phyloP scores from a whole-genome alignment of 2,329 filamentous ascomycete genomes.

The Verticillium dahliae region DNA sequence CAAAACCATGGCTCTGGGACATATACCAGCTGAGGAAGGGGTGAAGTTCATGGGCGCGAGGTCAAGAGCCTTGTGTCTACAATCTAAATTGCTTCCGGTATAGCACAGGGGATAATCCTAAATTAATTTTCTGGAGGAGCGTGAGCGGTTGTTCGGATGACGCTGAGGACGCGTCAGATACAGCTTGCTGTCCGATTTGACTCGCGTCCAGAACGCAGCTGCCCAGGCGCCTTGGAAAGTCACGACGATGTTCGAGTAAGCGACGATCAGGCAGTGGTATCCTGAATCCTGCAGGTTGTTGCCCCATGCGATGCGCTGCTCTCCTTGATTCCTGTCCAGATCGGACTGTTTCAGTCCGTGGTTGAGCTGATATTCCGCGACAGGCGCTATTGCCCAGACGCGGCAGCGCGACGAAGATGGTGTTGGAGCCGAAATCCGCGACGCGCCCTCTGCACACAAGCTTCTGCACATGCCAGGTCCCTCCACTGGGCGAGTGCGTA shows the following conservation, averaged over 20 bases:
- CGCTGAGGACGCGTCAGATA: background rate
- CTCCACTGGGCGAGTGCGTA: background rate
- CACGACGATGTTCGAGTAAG: conserved; percentile 4
- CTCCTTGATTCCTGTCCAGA: background rate
- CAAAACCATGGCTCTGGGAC: no score
- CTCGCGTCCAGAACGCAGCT: background rate
- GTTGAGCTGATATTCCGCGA: background rate
- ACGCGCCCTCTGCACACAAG: background rate
- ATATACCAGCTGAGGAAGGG: no score
- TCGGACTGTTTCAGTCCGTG: background rate
- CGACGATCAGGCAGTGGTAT: conserved; percentile 8
- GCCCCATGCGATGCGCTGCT: background rate
- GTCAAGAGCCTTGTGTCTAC: no score
- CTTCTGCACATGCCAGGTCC: background rate
- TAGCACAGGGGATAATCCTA: background rate
- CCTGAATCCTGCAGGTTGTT: background rate
- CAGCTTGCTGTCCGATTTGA: background rate
- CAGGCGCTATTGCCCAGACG: background rate
- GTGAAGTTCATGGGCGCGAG: no score
- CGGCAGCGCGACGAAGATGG: background rate
- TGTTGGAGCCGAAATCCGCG: background rate
- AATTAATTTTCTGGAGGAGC: background rate
- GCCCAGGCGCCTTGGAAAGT: background rate
- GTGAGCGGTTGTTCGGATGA: no score
- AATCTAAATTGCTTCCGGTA: no score